These are phyloP conservation scores for Xanthoparmelia taractica DNA, from an alignment of 495 filamentous ascomycete species.

Conservation along the genomic window DNA sequence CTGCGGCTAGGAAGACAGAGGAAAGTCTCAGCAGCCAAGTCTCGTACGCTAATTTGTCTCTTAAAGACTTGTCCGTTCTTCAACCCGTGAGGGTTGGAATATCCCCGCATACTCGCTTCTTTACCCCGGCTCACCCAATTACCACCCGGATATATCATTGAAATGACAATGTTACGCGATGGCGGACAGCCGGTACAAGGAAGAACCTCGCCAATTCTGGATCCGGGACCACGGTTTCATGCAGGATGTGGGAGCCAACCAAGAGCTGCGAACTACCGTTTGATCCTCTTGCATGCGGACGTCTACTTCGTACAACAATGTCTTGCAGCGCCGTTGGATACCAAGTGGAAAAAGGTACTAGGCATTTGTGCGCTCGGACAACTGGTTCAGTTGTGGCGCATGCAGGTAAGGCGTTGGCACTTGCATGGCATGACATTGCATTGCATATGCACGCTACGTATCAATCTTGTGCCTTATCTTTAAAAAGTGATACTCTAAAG, in stretches of 20 bases:
- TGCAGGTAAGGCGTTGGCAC: neutral
- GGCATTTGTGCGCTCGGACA: constrained; percentile 6
- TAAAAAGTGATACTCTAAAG: neutral
- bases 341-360: constrained; percentile 3
- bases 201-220: neutral
- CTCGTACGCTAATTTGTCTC: neutral
- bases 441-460: neutral
- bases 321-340: constrained; percentile 9
- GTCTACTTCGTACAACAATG: constrained; percentile 1
- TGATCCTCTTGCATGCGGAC: neutral
- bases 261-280: constrained; percentile 1
- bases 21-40: neutral
- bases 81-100: neutral
- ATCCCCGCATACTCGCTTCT: neutral
- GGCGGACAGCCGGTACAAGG: neutral
- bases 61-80: neutral
- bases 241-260: neutral
- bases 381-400: constrained; percentile 5
- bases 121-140: neutral
- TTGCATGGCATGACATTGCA: constrained; percentile 11
- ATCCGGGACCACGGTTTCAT: neutral
- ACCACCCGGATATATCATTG: neutral
- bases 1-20: neutral
- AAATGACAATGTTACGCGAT: neutral
- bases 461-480: neutral